Evolutionary conservation across 2,329 filamentous ascomycete genomes (phyloP), one percentile per base, ranked within the genome.

Genomic region (Fusarium torulosum): DNA sequence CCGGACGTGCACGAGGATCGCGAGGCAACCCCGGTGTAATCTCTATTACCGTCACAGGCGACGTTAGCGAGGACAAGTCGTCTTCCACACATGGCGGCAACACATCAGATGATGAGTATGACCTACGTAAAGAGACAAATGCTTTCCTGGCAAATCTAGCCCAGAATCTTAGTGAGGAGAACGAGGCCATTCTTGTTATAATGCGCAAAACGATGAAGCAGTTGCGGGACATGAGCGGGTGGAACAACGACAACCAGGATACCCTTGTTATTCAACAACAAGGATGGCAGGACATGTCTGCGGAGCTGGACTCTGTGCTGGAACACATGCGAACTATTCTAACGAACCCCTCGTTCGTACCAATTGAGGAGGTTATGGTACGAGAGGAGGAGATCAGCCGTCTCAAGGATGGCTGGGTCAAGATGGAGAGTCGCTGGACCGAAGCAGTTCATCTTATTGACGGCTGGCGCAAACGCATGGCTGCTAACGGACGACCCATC

Each of bases 311-410:
- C 53, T 83, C 83, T 8, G 89, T 97, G 11, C 84, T 98, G 62
- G 88, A 91, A 33, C 93, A 97, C 75, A 86, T 99, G 67, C 88
- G 91, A 68, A 91, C 86, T 4, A 87, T 99, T 37, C 84, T 99
- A 43, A 97, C 94, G 10, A 98, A 98, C 74, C 96, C 96, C 2
- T 97, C 94, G 4, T 99, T 98, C 76, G 96, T 97, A 15, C 92
- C 95, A 1, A 88, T 98, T 21, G 96, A 98, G 73, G 96, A 98
- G 77, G 93, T 99, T 3, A 90, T 96, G 74, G 81, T 94, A n/a
- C 89, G 95, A 54, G 95, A 99, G 67, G 91, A 96, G 61, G 94
- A 97, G 76, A 98, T 99, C 67, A 85, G 86, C 52, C 87, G 92
- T 51, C 83, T 99, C 46, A 89, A 93, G 54, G 88, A 91, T 55